phyloP scores from a whole-genome alignment of 495 filamentous ascomycete species.

The Penicillium lividum region DNA sequence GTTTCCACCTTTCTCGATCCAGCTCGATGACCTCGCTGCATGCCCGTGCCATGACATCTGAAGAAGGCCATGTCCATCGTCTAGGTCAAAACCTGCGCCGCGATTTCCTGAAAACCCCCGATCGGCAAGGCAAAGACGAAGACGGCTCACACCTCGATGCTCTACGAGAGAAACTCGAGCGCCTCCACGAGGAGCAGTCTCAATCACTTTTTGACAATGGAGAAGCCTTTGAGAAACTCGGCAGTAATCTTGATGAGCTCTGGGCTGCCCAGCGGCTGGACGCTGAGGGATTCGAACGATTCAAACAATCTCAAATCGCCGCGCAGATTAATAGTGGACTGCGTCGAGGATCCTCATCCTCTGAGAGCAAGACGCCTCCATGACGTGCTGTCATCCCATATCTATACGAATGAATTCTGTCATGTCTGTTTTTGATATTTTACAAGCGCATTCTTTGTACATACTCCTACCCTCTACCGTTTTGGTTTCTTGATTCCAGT shows the following conservation, averaged over 20 bases:
- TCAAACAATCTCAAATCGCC: constrained; percentile 67
- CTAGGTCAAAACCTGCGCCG: constrained; percentile 78
- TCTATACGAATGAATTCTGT: not conserved
- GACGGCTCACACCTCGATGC: constrained; percentile 59
- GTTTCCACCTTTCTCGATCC: constrained; percentile 60
- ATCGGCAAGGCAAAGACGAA: constrained; percentile 32
- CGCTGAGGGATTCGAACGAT: constrained; percentile 60
- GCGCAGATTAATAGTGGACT: constrained; percentile 59
- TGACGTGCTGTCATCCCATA: not conserved
- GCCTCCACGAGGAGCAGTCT: constrained; percentile 59
- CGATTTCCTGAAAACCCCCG: constrained; percentile 57
- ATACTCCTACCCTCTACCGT: not conserved
- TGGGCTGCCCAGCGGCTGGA: constrained; percentile 56
- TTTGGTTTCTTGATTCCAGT: not conserved
- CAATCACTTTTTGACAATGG: constrained; percentile 53
- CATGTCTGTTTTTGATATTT: not conserved
- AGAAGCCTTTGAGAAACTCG: constrained; percentile 60
- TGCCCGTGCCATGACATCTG: constrained; percentile 74
- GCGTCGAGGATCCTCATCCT: constrained; percentile 13
- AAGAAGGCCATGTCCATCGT: constrained; percentile 88
- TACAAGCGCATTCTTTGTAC: constrained; percentile 4
- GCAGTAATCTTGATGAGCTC: constrained; percentile 54
- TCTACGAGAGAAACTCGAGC: constrained; percentile 63
- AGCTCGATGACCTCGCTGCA: constrained; percentile 79
- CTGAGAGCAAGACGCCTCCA: constrained; percentile 16